Percentiles rank a stretch among this genome's conserved stretches.
Conservation (phyloP, 768 basidiomycete species). For the Phlebiopsis gigantea region DNA sequence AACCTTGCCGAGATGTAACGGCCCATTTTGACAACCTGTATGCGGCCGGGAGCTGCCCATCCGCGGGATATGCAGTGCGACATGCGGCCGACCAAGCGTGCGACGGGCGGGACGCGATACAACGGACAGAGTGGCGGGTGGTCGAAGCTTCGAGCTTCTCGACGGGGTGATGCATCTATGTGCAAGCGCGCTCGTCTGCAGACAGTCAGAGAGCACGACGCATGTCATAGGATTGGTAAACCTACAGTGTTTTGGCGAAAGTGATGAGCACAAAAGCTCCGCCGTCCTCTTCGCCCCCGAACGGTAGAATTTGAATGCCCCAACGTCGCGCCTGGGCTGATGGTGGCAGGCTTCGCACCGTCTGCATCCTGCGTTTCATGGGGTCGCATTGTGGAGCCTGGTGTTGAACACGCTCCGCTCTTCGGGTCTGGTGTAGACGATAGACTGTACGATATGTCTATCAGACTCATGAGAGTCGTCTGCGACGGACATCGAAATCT, state of each 20-base stretch:
- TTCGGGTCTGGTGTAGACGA: too few relatives aligned
- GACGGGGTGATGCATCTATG: slow-evolving; percentile 90
- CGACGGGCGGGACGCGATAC: slow-evolving; percentile 93
- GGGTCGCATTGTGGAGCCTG: too few relatives aligned
- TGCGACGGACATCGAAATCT: too few relatives aligned
- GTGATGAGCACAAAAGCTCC: slow-evolving; percentile 97
- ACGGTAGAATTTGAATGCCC: too few relatives aligned
- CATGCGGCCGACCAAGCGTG: slow-evolving; percentile 82
- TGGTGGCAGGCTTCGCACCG: too few relatives aligned
- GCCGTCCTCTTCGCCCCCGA: too few relatives aligned
- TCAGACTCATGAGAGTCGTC: too few relatives aligned
- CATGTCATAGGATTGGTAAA: slow-evolving; percentile 19
- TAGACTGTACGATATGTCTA: too few relatives aligned
- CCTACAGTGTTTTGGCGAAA: slow-evolving; percentile 94
- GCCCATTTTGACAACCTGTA: slow-evolving; percentile 99
- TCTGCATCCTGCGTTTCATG: too few relatives aligned
- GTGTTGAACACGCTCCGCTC: too few relatives aligned
- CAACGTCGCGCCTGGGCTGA: too few relatives aligned
- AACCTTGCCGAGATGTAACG: slow-evolving; percentile 84
- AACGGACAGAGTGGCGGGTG: slow-evolving; percentile 92
- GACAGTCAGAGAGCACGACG: not conserved
- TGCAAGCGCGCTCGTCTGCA: slow-evolving; percentile 93
- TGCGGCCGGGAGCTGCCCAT: slow-evolving; percentile 96
- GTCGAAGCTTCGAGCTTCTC: slow-evolving; percentile 79
- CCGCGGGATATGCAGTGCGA: slow-evolving; percentile 92